Evolutionary conservation across 2,329 filamentous ascomycete genomes (phyloP), one percentile per base, ranked within the genome.

Genomic region (Ceratocystis alfenasii): DNA sequence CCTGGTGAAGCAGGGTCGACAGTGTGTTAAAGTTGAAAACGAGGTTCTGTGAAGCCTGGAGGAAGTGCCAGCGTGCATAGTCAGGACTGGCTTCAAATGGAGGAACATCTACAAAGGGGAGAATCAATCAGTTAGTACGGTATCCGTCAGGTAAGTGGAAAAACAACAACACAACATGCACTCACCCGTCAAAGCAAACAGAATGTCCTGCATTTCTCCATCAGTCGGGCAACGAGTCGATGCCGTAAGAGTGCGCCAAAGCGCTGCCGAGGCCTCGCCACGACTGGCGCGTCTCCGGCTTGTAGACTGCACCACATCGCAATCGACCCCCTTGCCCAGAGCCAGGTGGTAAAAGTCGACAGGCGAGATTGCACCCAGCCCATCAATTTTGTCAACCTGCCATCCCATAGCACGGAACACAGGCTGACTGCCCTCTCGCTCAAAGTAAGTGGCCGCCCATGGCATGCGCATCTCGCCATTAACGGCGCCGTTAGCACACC

Each of bases 361-460:
- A 1, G 63, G 66, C n/a, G 66, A 64, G n/a, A 67, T 22, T 7
- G 66, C 66, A 5, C 66, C 66, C n/a, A 67, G 33, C 2, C 66
- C 66, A 44, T 67, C 66, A 33, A 67, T 45, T 15, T 46, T 55
- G 25, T 67, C 66, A 3, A 67, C 48, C 25, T 67, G 46, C 66
- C 66, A 67, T 20, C 59, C 66, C 66, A 67, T 67, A 1, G 66
- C 66, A 12, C 66, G 60, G 30, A 67, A 65, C 45, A 67, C 63
- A 2, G 63, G 59, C 12, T 50, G 46, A 1, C 36, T 41, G 7
- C 44, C 36, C 46, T 67, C 63, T 2, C 36, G 50, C 33, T 67
- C 66, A 67, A 67, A 67, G 66, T 67, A 67, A 22, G 66, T 65
- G 3, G 66, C 66, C 5, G 62, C 63, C 66, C 66, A 67, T 20